These are phyloP conservation scores for Sporothrix globosa DNA, from an alignment of 2,329 filamentous ascomycete genomes.

Conservation along the genomic window DNA sequence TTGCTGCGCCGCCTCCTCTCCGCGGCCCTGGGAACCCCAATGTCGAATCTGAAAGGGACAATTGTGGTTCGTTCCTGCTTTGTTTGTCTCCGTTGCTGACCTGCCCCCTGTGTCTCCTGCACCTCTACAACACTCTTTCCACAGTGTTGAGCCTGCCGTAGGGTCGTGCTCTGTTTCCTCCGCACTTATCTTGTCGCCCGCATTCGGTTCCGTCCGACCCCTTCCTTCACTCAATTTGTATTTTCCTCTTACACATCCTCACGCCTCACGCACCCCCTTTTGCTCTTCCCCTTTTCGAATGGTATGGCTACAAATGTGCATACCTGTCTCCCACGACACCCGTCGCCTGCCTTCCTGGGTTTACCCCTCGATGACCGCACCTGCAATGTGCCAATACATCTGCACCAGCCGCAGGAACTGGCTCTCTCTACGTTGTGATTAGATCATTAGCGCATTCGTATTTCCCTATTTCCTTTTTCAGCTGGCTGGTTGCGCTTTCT, in stretches of 20 bases:
- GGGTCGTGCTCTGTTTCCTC: constrained; percentile 12
- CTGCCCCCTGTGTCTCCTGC: not conserved
- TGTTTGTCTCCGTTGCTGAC: not conserved
- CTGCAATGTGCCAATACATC: not conserved
- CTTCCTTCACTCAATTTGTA: not conserved
- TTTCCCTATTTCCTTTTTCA: constrained; percentile 12
- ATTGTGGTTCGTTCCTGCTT: constrained; percentile 22
- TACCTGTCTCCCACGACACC: not conserved
- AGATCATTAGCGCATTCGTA: not conserved
- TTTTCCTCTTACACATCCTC: not conserved
- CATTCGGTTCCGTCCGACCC: constrained; percentile 20
- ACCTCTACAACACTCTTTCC: not conserved
- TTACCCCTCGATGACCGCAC: constrained; percentile 8
- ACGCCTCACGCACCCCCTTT: constrained; percentile 14
- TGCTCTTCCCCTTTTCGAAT: constrained; percentile 16
- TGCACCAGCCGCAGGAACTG: not conserved
- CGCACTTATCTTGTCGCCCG: constrained; percentile 16
- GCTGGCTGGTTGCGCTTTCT: not conserved
- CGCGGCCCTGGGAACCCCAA: not conserved
- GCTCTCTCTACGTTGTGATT: constrained; percentile 1
- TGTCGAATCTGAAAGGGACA: constrained; percentile 1
- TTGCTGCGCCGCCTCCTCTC: constrained; percentile 12
- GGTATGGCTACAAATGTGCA: not conserved
- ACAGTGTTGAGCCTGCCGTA: constrained; percentile 26
- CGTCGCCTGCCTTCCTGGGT: not conserved